Percentiles rank a stretch among this genome's conserved stretches.
Evolutionary conservation across 2,329 filamentous ascomycete species (phyloP).

Genomic region (Aspergillus puulaauensis): DNA sequence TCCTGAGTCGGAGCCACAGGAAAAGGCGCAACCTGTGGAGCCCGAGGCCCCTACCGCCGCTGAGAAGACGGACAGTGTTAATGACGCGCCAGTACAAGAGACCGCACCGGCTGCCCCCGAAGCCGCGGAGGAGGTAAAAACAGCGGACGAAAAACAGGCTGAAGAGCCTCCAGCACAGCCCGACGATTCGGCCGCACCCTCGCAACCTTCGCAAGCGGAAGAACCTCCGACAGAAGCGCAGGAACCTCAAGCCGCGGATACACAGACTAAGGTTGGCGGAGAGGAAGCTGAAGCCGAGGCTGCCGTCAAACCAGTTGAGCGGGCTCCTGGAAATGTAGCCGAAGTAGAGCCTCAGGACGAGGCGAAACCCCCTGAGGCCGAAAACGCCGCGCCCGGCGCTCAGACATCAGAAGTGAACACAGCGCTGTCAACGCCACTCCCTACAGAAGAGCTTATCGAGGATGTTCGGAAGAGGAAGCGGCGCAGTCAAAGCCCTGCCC

Average conservation of each 20-base stretch:
- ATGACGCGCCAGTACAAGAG: slow-evolving; percentile 10
- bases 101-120: slow-evolving; percentile 2
- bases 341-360: slow-evolving; percentile 16
- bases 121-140: slow-evolving; percentile 11
- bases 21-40: slow-evolving; percentile 18
- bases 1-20: slow-evolving; percentile 16
- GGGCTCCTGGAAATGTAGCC: slow-evolving; percentile 18
- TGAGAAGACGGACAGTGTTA: neutral
- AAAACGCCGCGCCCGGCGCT: slow-evolving; percentile 19
- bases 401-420: slow-evolving; percentile 27
- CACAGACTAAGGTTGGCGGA: neutral
- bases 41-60: slow-evolving; percentile 1
- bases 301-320: slow-evolving; percentile 22
- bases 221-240: slow-evolving; percentile 4
- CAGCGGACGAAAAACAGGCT: slow-evolving; percentile 11
- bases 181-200: slow-evolving; percentile 1
- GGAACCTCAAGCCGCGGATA: neutral
- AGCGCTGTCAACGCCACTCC: slow-evolving; percentile 28
- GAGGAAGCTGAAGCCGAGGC: neutral
- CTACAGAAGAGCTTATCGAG: slow-evolving; percentile 43
- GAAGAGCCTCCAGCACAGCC: slow-evolving; percentile 1
- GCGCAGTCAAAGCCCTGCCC: slow-evolving; percentile 62
- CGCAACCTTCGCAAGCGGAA: slow-evolving; percentile 1
- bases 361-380: slow-evolving; percentile 19
- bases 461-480: slow-evolving; percentile 67